phyloP scores from a whole-genome alignment of 257 asterid genomes.

The Solanum paucissectum region DNA sequence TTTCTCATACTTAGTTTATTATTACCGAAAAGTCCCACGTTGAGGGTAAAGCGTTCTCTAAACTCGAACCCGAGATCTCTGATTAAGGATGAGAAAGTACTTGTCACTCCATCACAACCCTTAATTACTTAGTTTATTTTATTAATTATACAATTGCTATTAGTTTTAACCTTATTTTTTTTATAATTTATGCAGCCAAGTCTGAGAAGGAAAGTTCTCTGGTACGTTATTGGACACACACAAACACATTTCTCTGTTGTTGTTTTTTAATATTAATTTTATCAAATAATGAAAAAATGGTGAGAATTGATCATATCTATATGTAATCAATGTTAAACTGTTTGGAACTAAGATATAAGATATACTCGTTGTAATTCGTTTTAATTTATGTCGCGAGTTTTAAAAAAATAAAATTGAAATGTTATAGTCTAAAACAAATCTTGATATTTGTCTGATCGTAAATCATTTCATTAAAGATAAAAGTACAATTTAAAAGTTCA shows the following conservation, averaged over 20 bases:
- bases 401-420: too few relatives aligned
- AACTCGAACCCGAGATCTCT: accelerated
- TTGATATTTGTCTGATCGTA: accelerated
- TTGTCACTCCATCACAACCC: accelerated
- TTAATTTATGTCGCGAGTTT: neutral
- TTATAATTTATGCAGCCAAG: constrained; percentile 2
- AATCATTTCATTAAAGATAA: neutral
- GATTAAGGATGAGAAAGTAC: neutral
- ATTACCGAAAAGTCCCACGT: neutral
- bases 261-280: neutral
- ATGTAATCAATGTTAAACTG: neutral
- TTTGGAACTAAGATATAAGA: neutral
- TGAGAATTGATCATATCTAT: neutral
- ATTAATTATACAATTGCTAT: neutral
- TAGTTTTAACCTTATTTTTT: neutral
- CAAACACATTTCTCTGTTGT: neutral
- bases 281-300: neutral
- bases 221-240: constrained; percentile 3
- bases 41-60: neutral
- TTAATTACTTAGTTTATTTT: neutral
- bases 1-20: neutral
- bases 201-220: constrained; percentile 26
- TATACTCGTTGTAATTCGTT: accelerated
- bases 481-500: neutral
- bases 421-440: too few relatives aligned